Conservation (phyloP, 1,284 basidiomycete species). For the Vanrija sp. region DNA sequence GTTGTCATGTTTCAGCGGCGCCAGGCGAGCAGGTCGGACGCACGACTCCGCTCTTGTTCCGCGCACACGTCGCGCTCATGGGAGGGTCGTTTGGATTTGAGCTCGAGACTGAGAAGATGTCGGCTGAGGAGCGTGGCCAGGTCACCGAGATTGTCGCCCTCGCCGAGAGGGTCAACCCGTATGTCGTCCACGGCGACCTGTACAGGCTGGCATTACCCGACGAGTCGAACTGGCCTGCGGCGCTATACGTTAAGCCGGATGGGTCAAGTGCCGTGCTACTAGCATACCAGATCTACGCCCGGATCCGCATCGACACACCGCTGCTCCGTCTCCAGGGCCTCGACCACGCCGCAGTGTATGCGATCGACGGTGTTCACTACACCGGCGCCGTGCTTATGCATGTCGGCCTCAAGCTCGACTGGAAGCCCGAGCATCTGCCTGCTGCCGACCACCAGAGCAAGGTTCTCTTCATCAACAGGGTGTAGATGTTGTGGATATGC, state of each 20-base stretch:
- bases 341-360: conserved; percentile 39
- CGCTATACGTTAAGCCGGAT: conserved; percentile 13
- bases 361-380: no score
- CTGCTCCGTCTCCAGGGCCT: conserved; percentile 15
- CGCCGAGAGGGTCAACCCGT: conserved; percentile 19
- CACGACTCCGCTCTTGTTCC: conserved; percentile 22
- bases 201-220: conserved; percentile 17
- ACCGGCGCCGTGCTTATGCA: no score
- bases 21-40: conserved; percentile 27
- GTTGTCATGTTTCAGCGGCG: conserved; percentile 23
- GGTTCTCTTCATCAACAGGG: no score
- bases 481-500: no score
- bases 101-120: conserved; percentile 18
- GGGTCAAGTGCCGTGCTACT: conserved; percentile 11
- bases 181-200: conserved; percentile 24
- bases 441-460: no score
- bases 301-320: background rate
- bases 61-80: conserved; percentile 35
- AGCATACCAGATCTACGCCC: conserved; percentile 7
- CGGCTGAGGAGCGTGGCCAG: conserved; percentile 10
- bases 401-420: no score
- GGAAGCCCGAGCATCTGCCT: no score
- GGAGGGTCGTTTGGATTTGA: conserved; percentile 30
- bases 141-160: conserved; percentile 16
- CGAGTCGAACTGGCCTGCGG: conserved; percentile 23